Evolutionary conservation across 2,329 filamentous ascomycete genomes (phyloP), one percentile per base, ranked within the genome.

Genomic region (Paracamarosporium sp.): DNA sequence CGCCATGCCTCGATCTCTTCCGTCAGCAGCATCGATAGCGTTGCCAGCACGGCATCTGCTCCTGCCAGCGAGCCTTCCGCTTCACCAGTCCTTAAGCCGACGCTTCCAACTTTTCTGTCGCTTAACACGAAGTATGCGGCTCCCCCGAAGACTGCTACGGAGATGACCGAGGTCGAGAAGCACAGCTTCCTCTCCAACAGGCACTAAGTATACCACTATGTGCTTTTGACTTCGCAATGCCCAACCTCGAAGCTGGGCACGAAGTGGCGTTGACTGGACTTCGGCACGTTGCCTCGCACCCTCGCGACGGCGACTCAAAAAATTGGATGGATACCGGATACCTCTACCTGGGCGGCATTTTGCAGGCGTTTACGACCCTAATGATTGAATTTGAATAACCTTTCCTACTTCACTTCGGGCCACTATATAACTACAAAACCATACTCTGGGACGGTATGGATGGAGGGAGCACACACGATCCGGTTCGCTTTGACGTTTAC

Each of bases 121-220:
- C 69, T 76, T 65, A 76, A 76, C 61, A 57, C 65, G 54, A 72
- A 71, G 65, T 66, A 69, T 63, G 54, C 61, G 57, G 59, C 66
- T 63, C 67, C 70, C 40, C 60, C 68, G 57, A 53, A 57, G 55
- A 57, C 61, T 59, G 43, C 60, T 48, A 55, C 58, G 62, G 63
- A 67, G 57, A 63, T 71, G 64, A 70, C 55, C 17, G 62, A 58
- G 33, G 61, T 56, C 20, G 65, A 66, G 50, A 64, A 63, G 47
- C 60, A 61, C 54, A 59, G 59, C 46, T 75, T 75, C 62, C 53
- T 75, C 48, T 72, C 68, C 57, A 75, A 75, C 68, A 67, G 61
- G 62, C 56, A 63, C 64, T 75, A 68, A 41, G 36, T 25, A 33
- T 20, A 13, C 15, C 20, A 33, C 11, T 12, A 24, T 44, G 6